Evolutionary conservation across 1,139 yeast species (phyloP), one percentile per base, ranked within the genome.

Genomic region (Hemisphaericaspora xylanilytica): DNA sequence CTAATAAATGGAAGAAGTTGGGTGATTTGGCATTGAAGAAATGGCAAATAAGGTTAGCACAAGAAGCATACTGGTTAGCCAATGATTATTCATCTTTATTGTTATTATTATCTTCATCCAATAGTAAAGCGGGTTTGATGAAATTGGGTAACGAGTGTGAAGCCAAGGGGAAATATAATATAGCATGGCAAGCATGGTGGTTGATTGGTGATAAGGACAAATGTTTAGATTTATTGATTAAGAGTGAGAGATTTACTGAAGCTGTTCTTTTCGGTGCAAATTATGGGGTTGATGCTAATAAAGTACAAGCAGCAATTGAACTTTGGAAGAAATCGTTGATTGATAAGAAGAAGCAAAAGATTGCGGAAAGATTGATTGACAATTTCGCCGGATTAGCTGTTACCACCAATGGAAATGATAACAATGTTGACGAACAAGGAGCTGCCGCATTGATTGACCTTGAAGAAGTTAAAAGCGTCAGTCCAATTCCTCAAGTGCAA

Each of bases 161-260:
- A 52, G 65, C 63, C 15, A 73, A 70, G 34, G 97, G 97, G 36
- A 84, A 84, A 59, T 87, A 81, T 63, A 92, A 92, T 59, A 73
- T 92, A 46, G 96, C 98, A 30, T 92, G 90, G 72, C 89, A 86
- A 60, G 85, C 96, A 16, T 80, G 82, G 63, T 92, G 97, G 97
- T 71, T 81, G 41, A 76, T 83, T 33, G 94, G 95, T 33, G 85
- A 88, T 54, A 70, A 79, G 33, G 65, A 69, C 17, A 72, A 73
- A 35, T 85, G 94, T 51, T 71, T 83, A 41, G 78, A 80, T 28
- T 69, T 94, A 49, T 74, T 92, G 52, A 70, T 76, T 40, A 73
- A 77, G 56, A 78, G 89, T 44, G 87, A 79, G 37, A 78, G 95
- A 58, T 73, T 70, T 45, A 73, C 95, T 3, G 98, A 92, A 62